A percentile compares a stretch with the other conserved stretches of the same genome.
phyloP scores from a whole-genome alignment of 306 rosid genomes.

The Spatholobus suberectus region DNA sequence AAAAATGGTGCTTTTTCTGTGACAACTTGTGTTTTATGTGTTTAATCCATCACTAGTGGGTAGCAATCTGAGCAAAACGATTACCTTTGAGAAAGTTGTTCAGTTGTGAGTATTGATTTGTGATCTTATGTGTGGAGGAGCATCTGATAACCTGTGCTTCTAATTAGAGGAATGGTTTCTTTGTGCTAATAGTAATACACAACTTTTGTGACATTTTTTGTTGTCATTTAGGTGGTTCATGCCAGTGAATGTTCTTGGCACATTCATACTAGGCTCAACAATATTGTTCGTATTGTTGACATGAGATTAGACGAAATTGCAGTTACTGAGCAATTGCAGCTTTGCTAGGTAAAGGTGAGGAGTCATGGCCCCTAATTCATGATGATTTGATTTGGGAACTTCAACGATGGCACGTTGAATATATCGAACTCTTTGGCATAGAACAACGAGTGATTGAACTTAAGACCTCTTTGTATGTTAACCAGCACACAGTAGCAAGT shows the following conservation, averaged over 20 bases:
- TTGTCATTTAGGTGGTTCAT: slow-evolving; percentile 60
- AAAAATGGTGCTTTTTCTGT: slow-evolving; percentile 19
- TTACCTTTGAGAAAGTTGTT: slow-evolving; percentile 49
- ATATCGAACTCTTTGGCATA: no score
- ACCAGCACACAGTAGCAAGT: no score
- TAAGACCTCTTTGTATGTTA: no score
- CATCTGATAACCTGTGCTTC: neutral
- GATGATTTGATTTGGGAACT: no score
- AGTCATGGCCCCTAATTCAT: no score
- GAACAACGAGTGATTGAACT: no score
- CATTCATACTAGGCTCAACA: slow-evolving; percentile 63
- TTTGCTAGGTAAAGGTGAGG: no score
- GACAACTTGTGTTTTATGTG: slow-evolving; percentile 64
- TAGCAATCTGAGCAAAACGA: slow-evolving; percentile 55
- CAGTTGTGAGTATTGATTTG: slow-evolving; percentile 48
- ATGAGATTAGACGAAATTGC: no score
- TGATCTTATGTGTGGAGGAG: neutral
- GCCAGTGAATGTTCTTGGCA: slow-evolving; percentile 56
- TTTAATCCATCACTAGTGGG: slow-evolving; percentile 60
- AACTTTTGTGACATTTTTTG: neutral
- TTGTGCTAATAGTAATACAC: neutral
- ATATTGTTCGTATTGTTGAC: no score
- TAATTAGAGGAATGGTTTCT: slow-evolving; percentile 15
- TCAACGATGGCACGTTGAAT: no score
- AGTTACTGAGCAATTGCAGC: no score